A percentile compares a stretch with the other conserved stretches of the same genome.
phyloP scores from a whole-genome alignment of 75 land plant genomes.

The Picea sitchensis region DNA sequence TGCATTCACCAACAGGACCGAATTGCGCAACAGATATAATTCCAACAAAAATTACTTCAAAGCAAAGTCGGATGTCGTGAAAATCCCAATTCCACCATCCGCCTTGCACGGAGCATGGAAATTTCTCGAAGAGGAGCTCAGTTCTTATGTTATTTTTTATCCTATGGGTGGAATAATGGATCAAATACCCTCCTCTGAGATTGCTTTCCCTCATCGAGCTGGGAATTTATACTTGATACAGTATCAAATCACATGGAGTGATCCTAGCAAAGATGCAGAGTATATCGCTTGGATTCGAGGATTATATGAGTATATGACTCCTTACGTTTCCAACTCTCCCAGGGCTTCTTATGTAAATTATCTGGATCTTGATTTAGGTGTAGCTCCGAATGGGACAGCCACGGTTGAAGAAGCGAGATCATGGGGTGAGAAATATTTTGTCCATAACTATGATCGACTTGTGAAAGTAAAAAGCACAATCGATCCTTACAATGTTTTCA shows the following conservation, averaged over 20 bases:
- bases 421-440: constrained; percentile 18
- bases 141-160: constrained; percentile 3
- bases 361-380: constrained; percentile 16
- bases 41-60: background rate
- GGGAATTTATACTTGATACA: constrained; percentile 10
- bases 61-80: background rate
- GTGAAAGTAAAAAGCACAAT: constrained; percentile 10
- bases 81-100: background rate
- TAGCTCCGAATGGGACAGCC: background rate
- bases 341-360: constrained; percentile 15
- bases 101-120: background rate
- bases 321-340: constrained; percentile 11
- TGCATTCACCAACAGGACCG: background rate
- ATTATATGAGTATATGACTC: constrained; percentile 15
- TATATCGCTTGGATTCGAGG: constrained; percentile 8
- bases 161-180: constrained; percentile 13
- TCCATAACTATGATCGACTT: constrained; percentile 10
- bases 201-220: constrained; percentile 13
- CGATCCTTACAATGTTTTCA: constrained; percentile 16
- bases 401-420: background rate
- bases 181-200: background rate
- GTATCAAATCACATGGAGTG: constrained; percentile 1
- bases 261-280: background rate
- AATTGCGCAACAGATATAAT: background rate
- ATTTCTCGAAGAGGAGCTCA: background rate